Conservation (phyloP, 306 rosid genomes). For the Boehmeria nivea region DNA sequence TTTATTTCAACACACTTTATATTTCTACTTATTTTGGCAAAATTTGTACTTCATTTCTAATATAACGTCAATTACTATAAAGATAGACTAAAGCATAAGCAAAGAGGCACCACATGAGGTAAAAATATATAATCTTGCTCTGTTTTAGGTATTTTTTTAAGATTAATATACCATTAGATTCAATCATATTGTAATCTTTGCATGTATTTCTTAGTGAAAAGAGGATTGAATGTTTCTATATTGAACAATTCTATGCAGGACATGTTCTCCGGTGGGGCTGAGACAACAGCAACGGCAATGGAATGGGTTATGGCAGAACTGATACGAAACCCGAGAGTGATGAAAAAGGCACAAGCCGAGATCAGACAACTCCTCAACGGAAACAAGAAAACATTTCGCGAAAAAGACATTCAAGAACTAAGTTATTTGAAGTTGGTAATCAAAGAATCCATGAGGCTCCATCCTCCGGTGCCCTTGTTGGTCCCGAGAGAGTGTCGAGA, state of each 20-base stretch:
- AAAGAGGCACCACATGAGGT: too few species aligned
- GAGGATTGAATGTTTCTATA: too few species aligned
- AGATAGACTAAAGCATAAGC: too few species aligned
- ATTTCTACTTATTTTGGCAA: too few species aligned
- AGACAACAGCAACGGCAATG: background rate
- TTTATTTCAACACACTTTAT: too few species aligned
- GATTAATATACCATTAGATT: too few species aligned
- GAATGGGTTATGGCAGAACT: background rate
- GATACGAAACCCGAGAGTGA: background rate
- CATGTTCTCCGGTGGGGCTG: background rate
- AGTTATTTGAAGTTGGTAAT: background rate
- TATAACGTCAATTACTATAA: too few species aligned
- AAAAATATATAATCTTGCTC: too few species aligned
- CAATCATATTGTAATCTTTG: too few species aligned
- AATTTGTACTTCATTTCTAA: too few species aligned
- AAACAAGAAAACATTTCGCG: background rate
- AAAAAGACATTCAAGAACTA: background rate
- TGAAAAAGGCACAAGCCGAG: background rate
- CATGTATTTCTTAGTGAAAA: too few species aligned
- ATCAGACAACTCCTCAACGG: background rate
- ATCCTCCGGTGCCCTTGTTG: background rate
- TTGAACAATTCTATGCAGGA: background rate
- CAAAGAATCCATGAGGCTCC: slow-evolving; percentile 6
- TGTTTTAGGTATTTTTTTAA: too few species aligned
- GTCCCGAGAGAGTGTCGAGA: background rate